Base-by-base conservation (phyloP, 2,329 filamentous ascomycete genomes). In the Acephala macrosclerotiorum region DNA sequence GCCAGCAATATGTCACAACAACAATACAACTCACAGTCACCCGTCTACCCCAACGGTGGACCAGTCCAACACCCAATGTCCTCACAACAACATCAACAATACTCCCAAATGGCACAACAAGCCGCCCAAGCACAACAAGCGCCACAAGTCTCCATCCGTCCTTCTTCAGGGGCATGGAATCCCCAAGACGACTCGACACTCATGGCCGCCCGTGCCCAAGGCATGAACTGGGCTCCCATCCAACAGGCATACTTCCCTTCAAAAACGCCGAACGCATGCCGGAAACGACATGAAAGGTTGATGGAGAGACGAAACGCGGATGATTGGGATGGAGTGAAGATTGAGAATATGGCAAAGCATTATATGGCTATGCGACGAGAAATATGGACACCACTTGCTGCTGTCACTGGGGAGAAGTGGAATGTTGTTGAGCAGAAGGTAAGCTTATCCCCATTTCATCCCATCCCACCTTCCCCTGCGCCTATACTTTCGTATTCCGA, bases 201-300 rank as follows among this genome's bases (percentile, higher is more conserved):
- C 51, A 82, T 95, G 68, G 80, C 82, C 51, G 91, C 92, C 18
- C 87, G 93, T 61, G 87, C 90, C 57, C 87, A 89, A 73, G 91
- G 91, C 26, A 85, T 94, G 76, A 95, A 94, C 79, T 97, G 93
- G 93, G 86, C 87, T 61, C 90, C 92, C 73, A 96, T 96, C 75
- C 89, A 93, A 73, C 83, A 84, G 67, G 87, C 85, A 68, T 88
- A 93, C 79, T 97, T 97, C 77, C 91, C 90, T 0, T 84, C 80
- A 76, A 97, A 97, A 82, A 88, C 87, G 9, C 82, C 75, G 1
- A 77, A 77, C 77, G 94, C 94, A 20, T 97, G 93, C 80, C 91
- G 93, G 70, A 97, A 97, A 81, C 88, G 93, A 63, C 93, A 96
- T 74, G 93, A 97, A 79, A 86, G 93, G 47, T 81, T 97, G 70